Conservation (phyloP, 2,329 filamentous ascomycete species). For the Helotiales sp. region DNA sequence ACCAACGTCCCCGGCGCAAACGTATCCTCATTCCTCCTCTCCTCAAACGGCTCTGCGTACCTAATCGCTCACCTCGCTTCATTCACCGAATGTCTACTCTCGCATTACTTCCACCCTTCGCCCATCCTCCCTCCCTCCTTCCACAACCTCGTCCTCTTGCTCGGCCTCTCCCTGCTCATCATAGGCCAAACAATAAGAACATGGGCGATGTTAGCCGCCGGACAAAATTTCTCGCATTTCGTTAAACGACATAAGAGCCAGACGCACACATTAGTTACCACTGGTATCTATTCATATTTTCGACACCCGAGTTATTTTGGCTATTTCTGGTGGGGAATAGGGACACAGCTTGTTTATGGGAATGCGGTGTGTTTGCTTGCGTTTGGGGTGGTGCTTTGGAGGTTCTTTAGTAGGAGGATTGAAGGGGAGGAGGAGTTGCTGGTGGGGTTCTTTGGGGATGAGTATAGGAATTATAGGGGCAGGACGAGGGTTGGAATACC, state of each 20-base stretch:
- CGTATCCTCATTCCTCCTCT: slow-evolving; percentile 77
- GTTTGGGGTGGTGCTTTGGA: slow-evolving; percentile 78
- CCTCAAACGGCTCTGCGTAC: slow-evolving; percentile 81
- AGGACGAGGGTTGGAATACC: slow-evolving; percentile 79
- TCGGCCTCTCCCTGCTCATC: slow-evolving; percentile 63
- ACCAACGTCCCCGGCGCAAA: slow-evolving; percentile 77
- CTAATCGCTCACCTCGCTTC: slow-evolving; percentile 79
- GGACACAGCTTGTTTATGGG: slow-evolving; percentile 86
- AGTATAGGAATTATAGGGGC: slow-evolving; percentile 74
- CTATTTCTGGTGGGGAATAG: slow-evolving; percentile 98
- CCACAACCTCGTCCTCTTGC: slow-evolving; percentile 41
- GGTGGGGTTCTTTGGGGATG: slow-evolving; percentile 77
- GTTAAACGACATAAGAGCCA: slow-evolving; percentile 69
- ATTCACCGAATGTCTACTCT: slow-evolving; percentile 68
- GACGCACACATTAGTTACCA: slow-evolving; percentile 78
- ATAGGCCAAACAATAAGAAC: slow-evolving; percentile 75
- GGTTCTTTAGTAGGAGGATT: slow-evolving; percentile 78
- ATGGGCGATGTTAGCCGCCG: slow-evolving; percentile 86
- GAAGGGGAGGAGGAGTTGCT: slow-evolving; percentile 76
- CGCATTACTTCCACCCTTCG: slow-evolving; percentile 54
- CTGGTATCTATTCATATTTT: slow-evolving; percentile 73
- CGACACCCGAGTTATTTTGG: slow-evolving; percentile 95
- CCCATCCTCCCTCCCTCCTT: slow-evolving; percentile 25
- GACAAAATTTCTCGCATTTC: slow-evolving; percentile 87
- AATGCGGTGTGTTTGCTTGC: slow-evolving; percentile 76